Percentiles rank a stretch among this genome's conserved stretches.
Evolutionary conservation across 257 asterid genomes (phyloP).

Genomic region (Przewalskia tangutica): DNA sequence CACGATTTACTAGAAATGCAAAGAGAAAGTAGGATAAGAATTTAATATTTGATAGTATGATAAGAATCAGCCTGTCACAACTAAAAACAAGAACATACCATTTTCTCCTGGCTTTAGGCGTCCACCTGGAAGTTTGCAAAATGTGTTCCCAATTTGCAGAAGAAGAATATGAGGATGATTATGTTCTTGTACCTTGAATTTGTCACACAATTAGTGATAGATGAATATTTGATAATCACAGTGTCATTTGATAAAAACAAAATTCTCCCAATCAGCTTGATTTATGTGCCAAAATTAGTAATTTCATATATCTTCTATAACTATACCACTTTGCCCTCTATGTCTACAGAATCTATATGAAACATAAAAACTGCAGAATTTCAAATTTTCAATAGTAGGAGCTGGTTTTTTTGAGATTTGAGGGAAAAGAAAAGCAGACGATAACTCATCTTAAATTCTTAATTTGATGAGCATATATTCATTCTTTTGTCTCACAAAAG

Average conservation of each 20-base stretch:
- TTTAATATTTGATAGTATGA: neutral
- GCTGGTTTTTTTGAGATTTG: neutral
- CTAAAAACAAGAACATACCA: constrained; percentile 30
- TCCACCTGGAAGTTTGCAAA: constrained; percentile 99
- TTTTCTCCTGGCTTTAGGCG: constrained; percentile 97
- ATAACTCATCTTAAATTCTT: neutral
- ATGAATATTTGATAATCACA: neutral
- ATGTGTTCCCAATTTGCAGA: constrained; percentile 94
- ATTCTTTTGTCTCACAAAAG: neutral
- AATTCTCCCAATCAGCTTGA: neutral
- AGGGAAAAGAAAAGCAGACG: neutral
- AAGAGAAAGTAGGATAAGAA: neutral
- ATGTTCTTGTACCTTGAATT: constrained; percentile 86
- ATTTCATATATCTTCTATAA: neutral
- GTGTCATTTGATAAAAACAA: neutral
- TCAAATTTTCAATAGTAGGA: neutral
- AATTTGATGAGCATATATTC: neutral
- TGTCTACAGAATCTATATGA: neutral
- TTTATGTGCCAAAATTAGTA: neutral
- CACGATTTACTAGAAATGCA: neutral
- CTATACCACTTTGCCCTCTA: neutral
- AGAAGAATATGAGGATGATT: constrained; percentile 98
- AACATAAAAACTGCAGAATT: neutral
- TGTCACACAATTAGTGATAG: neutral
- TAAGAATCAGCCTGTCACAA: neutral